Conservation (phyloP, 495 filamentous ascomycete genomes). For the Podospora anserina region DNA sequence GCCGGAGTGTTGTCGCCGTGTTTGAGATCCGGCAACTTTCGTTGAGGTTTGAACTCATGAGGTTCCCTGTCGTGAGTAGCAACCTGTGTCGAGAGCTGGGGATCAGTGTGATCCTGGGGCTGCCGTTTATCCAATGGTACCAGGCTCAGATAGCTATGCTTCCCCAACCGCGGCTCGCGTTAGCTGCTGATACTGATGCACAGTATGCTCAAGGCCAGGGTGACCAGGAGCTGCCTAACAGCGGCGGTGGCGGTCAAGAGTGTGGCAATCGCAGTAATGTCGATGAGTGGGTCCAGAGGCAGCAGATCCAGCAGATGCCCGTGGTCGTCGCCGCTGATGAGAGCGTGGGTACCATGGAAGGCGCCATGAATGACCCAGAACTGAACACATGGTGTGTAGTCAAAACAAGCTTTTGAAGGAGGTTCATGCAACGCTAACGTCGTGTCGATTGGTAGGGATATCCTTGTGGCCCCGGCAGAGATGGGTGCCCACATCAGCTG, state of each 20-base stretch:
- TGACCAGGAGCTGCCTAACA: background rate
- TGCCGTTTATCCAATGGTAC: background rate
- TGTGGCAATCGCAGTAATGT: background rate
- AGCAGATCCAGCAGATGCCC: background rate
- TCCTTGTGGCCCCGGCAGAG: background rate
- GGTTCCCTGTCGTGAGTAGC: background rate
- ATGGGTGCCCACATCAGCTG: background rate
- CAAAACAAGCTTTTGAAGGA: background rate
- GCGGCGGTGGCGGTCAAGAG: background rate
- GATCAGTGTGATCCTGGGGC: background rate
- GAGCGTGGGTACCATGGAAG: background rate
- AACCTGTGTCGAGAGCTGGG: background rate
- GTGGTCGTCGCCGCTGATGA: background rate
- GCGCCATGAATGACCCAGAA: background rate
- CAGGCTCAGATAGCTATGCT: background rate
- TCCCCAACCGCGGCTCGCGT: background rate
- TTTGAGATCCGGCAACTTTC: background rate
- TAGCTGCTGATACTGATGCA: background rate
- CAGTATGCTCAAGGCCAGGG: background rate
- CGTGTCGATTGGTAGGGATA: background rate
- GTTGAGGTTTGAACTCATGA: background rate
- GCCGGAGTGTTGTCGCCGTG: background rate
- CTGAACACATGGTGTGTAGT: background rate
- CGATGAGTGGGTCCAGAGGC: background rate
- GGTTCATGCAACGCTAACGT: background rate